These are phyloP conservation scores for Backusella australiensis DNA, from an alignment of 192 early-diverging fungal species.

Conservation along the genomic window DNA sequence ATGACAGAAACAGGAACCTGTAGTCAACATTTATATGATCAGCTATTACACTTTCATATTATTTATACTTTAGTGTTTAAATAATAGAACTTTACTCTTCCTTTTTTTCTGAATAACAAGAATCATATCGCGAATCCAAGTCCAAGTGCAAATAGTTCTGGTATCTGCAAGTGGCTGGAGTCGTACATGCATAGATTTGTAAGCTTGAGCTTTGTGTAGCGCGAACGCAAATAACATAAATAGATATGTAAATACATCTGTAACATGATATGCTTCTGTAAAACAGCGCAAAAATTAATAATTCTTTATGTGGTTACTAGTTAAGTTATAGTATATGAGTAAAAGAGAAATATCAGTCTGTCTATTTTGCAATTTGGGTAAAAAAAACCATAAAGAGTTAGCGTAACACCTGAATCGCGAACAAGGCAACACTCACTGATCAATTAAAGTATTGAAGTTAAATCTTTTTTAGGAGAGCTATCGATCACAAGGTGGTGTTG, in stretches of 20 bases:
- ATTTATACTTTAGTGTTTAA: not conserved
- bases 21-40: not conserved
- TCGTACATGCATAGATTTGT: not conserved
- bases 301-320: not conserved
- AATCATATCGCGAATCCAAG: not conserved
- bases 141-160: not conserved
- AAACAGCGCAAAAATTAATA: not conserved
- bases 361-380: not conserved
- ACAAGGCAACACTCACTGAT: not conserved
- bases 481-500: not conserved
- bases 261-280: not conserved
- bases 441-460: not conserved
- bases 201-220: not conserved
- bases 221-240: not conserved
- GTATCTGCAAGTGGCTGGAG: not conserved
- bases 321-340: not conserved
- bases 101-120: not conserved
- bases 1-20: not conserved
- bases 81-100: not conserved
- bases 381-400: not conserved
- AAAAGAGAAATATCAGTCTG: not conserved
- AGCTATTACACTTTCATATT: not conserved
- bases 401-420: not conserved
- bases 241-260: not conserved
- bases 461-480: not conserved